Evolutionary conservation across 305 asterid genomes (phyloP).

Genomic region (Striga hermonthica): DNA sequence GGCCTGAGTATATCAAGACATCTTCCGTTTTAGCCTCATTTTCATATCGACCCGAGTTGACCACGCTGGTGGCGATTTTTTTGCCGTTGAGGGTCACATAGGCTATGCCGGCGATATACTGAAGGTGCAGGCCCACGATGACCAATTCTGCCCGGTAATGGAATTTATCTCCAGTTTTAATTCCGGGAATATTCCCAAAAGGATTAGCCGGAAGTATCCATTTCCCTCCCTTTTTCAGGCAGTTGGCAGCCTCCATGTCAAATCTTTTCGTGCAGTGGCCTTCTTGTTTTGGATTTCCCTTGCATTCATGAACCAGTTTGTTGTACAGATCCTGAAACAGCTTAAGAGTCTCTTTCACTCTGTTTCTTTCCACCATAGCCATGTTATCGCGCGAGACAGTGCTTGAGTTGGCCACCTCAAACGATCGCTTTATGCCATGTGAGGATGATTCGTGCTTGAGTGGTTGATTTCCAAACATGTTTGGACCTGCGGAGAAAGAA

Average conservation of each 20-base stretch:
- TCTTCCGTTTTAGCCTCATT: conserved; percentile 61
- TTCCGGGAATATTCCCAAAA: conserved; percentile 64
- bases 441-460: too few species aligned
- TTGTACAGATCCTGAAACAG: conserved; percentile 44
- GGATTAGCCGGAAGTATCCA: conserved; percentile 29
- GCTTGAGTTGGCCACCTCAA: background rate
- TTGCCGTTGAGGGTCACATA: conserved; percentile 51
- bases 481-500: too few species aligned
- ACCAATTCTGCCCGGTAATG: conserved; percentile 65
- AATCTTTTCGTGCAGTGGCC: background rate
- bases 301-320: conserved; percentile 35
- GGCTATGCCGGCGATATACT: conserved; percentile 74
- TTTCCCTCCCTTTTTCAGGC: background rate
- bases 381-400: background rate
- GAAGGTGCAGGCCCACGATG: conserved; percentile 63
- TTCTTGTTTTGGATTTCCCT: conserved; percentile 28
- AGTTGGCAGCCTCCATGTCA: background rate
- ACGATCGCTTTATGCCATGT: too few species aligned
- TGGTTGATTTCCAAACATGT: too few species aligned
- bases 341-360: conserved; percentile 51
- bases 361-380: background rate
- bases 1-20: conserved; percentile 61
- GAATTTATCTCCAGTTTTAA: conserved; percentile 67
- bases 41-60: conserved; percentile 74
- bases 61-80: conserved; percentile 76